phyloP scores from a whole-genome alignment of 192 early-diverging fungal genomes.

The Helicostylum pulchrum region DNA sequence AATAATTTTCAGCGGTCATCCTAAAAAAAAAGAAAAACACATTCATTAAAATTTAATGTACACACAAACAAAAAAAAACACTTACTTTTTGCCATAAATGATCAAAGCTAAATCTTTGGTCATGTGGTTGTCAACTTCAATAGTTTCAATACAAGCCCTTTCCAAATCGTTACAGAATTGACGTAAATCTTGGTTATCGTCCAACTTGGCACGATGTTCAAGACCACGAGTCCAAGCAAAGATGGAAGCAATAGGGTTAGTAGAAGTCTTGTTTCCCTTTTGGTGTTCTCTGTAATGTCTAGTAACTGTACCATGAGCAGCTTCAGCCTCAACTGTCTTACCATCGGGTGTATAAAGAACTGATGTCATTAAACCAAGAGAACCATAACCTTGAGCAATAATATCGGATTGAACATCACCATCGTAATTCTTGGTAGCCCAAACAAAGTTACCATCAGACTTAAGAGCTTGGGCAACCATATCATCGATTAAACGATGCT shows the following conservation, averaged over 20 bases:
- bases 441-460: conserved; percentile 89
- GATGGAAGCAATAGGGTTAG: conserved; percentile 97
- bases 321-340: conserved; percentile 89
- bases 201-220: conserved; percentile 91
- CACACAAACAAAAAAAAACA: background rate
- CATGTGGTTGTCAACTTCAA: conserved; percentile 82
- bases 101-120: conserved; percentile 97
- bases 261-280: conserved; percentile 89
- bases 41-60: background rate
- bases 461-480: conserved; percentile 98
- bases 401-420: conserved; percentile 96
- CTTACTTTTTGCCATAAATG: conserved; percentile 80
- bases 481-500: conserved; percentile 97
- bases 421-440: conserved; percentile 95
- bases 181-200: conserved; percentile 71
- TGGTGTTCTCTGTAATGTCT: conserved; percentile 96
- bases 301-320: conserved; percentile 96
- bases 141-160: conserved; percentile 83
- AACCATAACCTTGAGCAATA: conserved; percentile 95
- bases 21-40: conserved; percentile 9
- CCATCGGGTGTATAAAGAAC: conserved; percentile 92
- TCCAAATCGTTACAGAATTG: conserved; percentile 81
- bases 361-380: conserved; percentile 95
- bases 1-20: conserved; percentile 78
- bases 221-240: conserved; percentile 96